phyloP scores from a whole-genome alignment of 1,284 basidiomycete genomes.

The Malassezia furfur region DNA sequence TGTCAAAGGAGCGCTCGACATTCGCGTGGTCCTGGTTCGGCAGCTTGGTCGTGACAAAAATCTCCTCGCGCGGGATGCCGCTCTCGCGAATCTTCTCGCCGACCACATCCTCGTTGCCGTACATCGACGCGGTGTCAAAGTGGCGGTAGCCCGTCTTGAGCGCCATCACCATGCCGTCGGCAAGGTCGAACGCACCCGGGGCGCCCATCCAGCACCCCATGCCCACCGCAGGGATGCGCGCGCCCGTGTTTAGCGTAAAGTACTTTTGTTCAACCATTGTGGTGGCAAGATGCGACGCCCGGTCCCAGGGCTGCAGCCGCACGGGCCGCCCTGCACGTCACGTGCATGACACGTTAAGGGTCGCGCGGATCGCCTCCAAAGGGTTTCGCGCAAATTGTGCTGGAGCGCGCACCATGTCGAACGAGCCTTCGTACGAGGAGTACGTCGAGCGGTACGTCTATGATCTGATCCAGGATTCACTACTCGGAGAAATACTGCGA shows the following conservation, averaged over 20 bases:
- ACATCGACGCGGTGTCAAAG: slow-evolving; percentile 28
- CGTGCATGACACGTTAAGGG: not conserved
- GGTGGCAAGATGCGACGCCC: too few relatives aligned
- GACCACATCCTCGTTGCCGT: slow-evolving; percentile 70
- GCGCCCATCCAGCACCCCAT: slow-evolving; percentile 34
- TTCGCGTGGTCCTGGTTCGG: slow-evolving; percentile 52
- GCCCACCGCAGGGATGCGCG: slow-evolving; percentile 28
- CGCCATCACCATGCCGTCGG: slow-evolving; percentile 16
- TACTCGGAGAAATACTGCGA: slow-evolving; percentile 52
- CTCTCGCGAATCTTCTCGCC: slow-evolving; percentile 65
- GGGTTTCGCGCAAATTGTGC: too few relatives aligned
- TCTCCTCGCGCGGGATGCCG: slow-evolving; percentile 63
- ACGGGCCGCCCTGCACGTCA: not conserved
- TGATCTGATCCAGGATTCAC: slow-evolving; percentile 26
- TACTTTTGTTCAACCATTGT: not conserved
- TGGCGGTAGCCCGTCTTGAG: slow-evolving; percentile 31
- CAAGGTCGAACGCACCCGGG: slow-evolving; percentile 20
- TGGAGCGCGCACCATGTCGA: slow-evolving; percentile 7
- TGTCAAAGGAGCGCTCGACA: slow-evolving; percentile 55
- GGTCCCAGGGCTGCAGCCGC: not conserved
- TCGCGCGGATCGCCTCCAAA: too few relatives aligned
- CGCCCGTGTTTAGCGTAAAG: slow-evolving; percentile 28
- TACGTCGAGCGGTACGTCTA: slow-evolving; percentile 35
- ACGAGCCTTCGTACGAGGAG: slow-evolving; percentile 41
- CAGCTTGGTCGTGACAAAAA: slow-evolving; percentile 76